Evolutionary conservation across 129 eudicot genomes (phyloP).

Genomic region (Arctium lappa): DNA sequence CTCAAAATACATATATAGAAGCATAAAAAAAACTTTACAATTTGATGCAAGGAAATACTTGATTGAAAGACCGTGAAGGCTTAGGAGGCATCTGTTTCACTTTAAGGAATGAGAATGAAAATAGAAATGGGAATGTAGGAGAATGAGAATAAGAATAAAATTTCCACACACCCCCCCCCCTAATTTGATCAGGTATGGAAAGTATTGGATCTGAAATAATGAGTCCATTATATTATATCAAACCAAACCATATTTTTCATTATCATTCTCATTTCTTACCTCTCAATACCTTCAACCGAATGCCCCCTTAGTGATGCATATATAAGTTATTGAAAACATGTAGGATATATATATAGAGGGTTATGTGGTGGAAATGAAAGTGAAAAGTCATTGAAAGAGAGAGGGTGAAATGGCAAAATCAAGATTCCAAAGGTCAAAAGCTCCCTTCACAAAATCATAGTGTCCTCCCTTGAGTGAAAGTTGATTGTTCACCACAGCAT

Average conservation of each 20-base stretch:
- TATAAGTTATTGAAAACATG: conserved; percentile 31
- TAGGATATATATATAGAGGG: neutral
- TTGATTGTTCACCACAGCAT: conserved; percentile 56
- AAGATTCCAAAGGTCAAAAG: conserved; percentile 81
- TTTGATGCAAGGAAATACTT: conserved; percentile 17
- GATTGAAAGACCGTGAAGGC: neutral
- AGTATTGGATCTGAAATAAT: too few species aligned
- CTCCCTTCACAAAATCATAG: conserved; percentile 80
- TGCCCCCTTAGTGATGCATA: neutral
- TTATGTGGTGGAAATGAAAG: neutral
- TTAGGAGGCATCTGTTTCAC: too few species aligned
- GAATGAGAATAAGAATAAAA: too few species aligned
- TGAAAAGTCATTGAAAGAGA: conserved; percentile 19
- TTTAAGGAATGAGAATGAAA: too few species aligned
- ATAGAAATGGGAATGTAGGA: too few species aligned
- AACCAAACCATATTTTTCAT: too few species aligned
- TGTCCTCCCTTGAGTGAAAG: conserved; percentile 77
- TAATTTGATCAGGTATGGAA: too few species aligned
- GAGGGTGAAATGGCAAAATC: conserved; percentile 58
- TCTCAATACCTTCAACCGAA: too few species aligned
- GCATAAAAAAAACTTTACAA: conserved; percentile 27
- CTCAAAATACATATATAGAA: conserved; percentile 23
- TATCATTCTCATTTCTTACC: too few species aligned
- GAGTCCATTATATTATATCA: too few species aligned
- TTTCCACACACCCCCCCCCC: too few species aligned